phyloP scores from a whole-genome alignment of 2,329 filamentous ascomycete genomes.

The Helotiales sp. region DNA sequence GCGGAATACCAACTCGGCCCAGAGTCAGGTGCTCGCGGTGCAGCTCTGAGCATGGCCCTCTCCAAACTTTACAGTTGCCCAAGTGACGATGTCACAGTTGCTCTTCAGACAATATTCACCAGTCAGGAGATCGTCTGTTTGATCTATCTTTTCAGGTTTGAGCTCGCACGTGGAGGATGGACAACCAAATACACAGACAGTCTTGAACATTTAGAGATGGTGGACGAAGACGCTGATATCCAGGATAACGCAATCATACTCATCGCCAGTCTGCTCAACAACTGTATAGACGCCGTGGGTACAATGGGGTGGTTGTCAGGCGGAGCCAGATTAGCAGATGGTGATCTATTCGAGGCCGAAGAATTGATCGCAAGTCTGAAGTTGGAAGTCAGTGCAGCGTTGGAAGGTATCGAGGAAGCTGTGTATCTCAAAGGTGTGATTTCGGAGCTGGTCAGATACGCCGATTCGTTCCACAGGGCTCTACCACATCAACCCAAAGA shows the following conservation, averaged over 20 bases:
- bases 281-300: slow-evolving; percentile 77
- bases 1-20: slow-evolving; percentile 71
- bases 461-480: slow-evolving; percentile 43
- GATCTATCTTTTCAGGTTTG: slow-evolving; percentile 73
- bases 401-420: slow-evolving; percentile 74
- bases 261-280: slow-evolving; percentile 72
- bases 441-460: slow-evolving; percentile 69
- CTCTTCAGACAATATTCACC: slow-evolving; percentile 66
- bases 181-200: slow-evolving; percentile 71
- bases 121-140: slow-evolving; percentile 73
- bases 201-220: slow-evolving; percentile 53
- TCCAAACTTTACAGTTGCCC: slow-evolving; percentile 72
- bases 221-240: slow-evolving; percentile 54
- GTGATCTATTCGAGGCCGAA: slow-evolving; percentile 57
- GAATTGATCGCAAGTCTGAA: slow-evolving; percentile 70
- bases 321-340: slow-evolving; percentile 55
- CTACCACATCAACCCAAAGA: slow-evolving; percentile 23
- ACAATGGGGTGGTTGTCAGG: slow-evolving; percentile 75
- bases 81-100: slow-evolving; percentile 61
- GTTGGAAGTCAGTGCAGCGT: slow-evolving; percentile 70
- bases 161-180: slow-evolving; percentile 78
- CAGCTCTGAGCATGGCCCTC: slow-evolving; percentile 70
- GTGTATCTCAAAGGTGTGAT: slow-evolving; percentile 67
- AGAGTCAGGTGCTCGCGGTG: slow-evolving; percentile 65
- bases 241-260: slow-evolving; percentile 72